Conservation (phyloP, 2,329 filamentous ascomycete species). For the Colletotrichum theobromicola region DNA sequence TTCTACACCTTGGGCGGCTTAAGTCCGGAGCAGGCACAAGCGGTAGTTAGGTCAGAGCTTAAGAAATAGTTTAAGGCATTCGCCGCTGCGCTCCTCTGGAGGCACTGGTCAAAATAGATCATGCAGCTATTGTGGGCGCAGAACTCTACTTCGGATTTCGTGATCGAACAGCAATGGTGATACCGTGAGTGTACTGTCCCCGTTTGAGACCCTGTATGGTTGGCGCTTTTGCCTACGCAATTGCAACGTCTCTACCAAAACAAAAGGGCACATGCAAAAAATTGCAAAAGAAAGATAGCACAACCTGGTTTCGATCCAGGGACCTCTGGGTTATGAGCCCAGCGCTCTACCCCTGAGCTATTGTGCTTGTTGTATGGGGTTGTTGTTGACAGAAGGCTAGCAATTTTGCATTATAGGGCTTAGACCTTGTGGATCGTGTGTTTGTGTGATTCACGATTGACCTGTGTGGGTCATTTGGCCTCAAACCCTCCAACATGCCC, state of each 20-base stretch:
- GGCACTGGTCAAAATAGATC: background rate
- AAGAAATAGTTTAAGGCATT: background rate
- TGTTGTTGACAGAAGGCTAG: fast-evolving
- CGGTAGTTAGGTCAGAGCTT: background rate
- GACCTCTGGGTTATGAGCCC: conserved; percentile 20
- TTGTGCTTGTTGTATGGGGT: background rate
- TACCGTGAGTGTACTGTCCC: background rate
- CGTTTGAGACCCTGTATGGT: background rate
- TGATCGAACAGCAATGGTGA: background rate
- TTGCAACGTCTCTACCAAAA: background rate
- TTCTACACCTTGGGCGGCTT: background rate
- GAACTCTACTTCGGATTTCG: background rate
- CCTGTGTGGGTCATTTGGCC: background rate
- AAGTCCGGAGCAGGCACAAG: fast-evolving
- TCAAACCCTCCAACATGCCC: background rate
- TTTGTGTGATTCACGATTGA: background rate
- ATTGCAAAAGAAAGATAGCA: background rate
- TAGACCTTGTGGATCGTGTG: background rate
- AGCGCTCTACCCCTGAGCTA: conserved; percentile 21
- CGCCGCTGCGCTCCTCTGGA: background rate
- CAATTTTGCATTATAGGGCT: background rate
- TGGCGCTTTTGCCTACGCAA: background rate
- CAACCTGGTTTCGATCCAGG: conserved; percentile 18
- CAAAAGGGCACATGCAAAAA: background rate
- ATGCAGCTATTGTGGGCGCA: background rate